Evolutionary conservation across 1,284 basidiomycete species (phyloP).

Genomic region (Cystobasidium pallidum): DNA sequence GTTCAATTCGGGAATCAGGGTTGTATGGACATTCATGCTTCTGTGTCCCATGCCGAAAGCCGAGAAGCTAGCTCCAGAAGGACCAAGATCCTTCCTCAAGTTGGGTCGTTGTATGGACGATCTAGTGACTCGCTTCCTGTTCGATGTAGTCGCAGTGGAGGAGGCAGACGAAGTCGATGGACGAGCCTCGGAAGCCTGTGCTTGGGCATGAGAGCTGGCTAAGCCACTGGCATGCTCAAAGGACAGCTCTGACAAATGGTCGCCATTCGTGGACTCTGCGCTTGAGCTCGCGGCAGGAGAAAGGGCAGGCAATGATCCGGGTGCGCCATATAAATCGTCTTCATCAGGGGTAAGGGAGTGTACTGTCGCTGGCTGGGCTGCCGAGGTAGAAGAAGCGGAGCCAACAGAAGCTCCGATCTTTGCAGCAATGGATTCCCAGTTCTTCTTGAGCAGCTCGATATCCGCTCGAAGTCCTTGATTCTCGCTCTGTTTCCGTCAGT

Average conservation of each 20-base stretch:
- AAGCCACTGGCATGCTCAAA: constrained; percentile 38
- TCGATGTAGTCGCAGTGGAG: constrained; percentile 15
- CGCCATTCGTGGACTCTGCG: constrained; percentile 46
- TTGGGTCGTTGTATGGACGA: constrained; percentile 64
- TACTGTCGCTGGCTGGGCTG: constrained; percentile 12
- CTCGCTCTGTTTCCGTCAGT: constrained; percentile 63
- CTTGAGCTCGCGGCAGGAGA: constrained; percentile 18
- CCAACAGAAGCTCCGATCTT: constrained; percentile 57
- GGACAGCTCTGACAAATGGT: constrained; percentile 35
- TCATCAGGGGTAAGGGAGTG: constrained; percentile 45
- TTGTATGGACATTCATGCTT: constrained; percentile 72
- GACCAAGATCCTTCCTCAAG: constrained; percentile 78
- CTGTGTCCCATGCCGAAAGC: constrained; percentile 68
- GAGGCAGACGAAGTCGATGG: constrained; percentile 30
- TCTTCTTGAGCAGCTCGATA: constrained; percentile 77
- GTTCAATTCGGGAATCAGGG: constrained; percentile 55
- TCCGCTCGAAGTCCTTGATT: constrained; percentile 83
- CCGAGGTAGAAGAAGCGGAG: constrained; percentile 48
- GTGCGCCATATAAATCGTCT: constrained; percentile 47
- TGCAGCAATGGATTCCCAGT: constrained; percentile 55
- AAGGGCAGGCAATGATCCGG: constrained; percentile 30
- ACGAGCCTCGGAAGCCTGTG: constrained; percentile 8
- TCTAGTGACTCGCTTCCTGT: constrained; percentile 43
- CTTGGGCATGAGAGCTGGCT: constrained; percentile 21
- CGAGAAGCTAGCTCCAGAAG: constrained; percentile 68